Evolutionary conservation across 2,329 filamentous ascomycete genomes (phyloP), one percentile per base, ranked within the genome.

Genomic region (Penicillium sp.): DNA sequence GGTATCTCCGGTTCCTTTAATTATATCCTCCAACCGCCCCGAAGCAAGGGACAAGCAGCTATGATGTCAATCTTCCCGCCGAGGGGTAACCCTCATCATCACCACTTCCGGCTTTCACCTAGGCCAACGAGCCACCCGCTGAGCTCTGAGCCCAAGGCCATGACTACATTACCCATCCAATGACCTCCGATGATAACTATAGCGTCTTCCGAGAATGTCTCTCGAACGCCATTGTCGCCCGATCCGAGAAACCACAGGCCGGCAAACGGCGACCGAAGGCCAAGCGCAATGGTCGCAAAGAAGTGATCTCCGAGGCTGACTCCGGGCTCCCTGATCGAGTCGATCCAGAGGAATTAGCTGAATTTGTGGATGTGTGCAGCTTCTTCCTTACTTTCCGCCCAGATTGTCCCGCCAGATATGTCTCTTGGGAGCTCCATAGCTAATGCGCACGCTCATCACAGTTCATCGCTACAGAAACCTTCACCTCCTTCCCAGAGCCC

Each of bases 131-230:
- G 33, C 40, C 22, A 25, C 22, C 22, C 35, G 22, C 22, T 30
- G 22, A 25, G 52, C 30, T 28, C 8, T 33, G 10, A 22, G 33
- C 22, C 13, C 10, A 16, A 26, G 35, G 35, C 16, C 35, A 42
- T 45, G 55, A n/a, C 22, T 37, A 6, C 3, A 16, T 8, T 25
- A 26, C 10, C 10, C 28, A 6, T 40, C 54, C 65, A 64, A 74
- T 74, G 70, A 69, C 58, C 55, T 62, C 68, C 13, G 65, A 67
- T 45, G 73, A 71, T 42, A 91, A 91, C 69, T 89, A 86, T 73
- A 84, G 87, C 55, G 79, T 87, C 51, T 93, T 95, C 75, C 83
- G 89, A 57, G 92, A 95, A 70, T 91, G 86, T 71, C 80, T 95
- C 62, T 90, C 90, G 8, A 85, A 85, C 16, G 83, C 86, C 0